These are phyloP conservation scores for Isochrysis galbana DNA, from an alignment of 78 protist species.

Conservation along the genomic window DNA sequence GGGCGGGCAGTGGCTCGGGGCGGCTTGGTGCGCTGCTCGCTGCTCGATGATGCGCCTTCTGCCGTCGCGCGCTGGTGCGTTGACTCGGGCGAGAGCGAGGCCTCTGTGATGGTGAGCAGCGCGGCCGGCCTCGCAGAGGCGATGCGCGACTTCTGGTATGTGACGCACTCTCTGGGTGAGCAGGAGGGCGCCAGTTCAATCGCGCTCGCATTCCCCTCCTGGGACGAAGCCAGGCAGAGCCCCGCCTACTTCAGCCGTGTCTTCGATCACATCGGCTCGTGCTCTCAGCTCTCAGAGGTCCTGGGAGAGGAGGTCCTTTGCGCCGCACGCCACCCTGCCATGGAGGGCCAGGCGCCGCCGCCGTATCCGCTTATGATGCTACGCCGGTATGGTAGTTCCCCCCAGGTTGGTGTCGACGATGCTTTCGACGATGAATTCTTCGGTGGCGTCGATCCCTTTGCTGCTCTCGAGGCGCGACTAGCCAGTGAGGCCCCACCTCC, in stretches of 20 bases:
- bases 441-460: not conserved
- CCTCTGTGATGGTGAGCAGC: not conserved
- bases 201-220: not conserved
- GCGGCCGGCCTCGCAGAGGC: not conserved
- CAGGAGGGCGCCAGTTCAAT: not conserved
- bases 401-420: not conserved
- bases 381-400: not conserved
- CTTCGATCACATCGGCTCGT: not conserved
- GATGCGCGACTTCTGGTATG: not conserved
- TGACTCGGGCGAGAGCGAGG: not conserved
- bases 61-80: not conserved
- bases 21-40: too few species aligned
- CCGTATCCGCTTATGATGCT: not conserved
- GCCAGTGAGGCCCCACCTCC: not conserved
- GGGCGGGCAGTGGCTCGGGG: too few species aligned
- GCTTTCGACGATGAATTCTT: not conserved
- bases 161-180: not conserved
- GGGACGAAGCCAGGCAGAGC: not conserved
- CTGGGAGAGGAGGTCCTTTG: not conserved
- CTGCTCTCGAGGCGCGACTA: too few species aligned
- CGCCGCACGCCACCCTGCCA: not conserved
- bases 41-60: too few species aligned
- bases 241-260: not conserved
- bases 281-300: not conserved
- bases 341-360: not conserved